Evolutionary conservation across 345 rosid species (phyloP), one percentile per base, ranked within the genome.

Genomic region (Alliaria petiolata): DNA sequence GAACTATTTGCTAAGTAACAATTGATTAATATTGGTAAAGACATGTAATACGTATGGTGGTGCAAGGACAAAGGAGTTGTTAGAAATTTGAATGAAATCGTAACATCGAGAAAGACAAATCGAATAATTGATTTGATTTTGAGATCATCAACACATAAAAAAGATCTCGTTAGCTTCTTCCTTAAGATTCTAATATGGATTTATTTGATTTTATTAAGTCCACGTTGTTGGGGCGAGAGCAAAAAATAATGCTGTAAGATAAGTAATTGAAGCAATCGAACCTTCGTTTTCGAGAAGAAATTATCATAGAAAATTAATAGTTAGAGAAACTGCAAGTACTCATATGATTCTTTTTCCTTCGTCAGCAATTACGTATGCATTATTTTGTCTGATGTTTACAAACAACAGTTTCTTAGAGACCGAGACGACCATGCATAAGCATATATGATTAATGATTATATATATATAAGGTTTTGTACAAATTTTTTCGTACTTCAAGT

Each of bases 201-300:
- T 1, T 13, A 43, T 46, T n/a, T 42, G 25, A 55, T 13, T 17
- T 68, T 55, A 67, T 35, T 56, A n/a, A n/a, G n/a, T n/a, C n/a
- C n/a, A 11, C 6, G 34, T 43, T 20, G 26, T 45, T 51, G 26
- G 35, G 30, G 28, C 14, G 40, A 28, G 30, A 28, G 53, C 30
- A 8, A n/a, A n/a, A n/a, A n/a, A n/a, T n/a, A n/a, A 67, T 53
- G 52, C 36, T 42, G 40, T 10, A 67, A 7, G 11, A 56, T 44
- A 42, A 67, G 62, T 15, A 67, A 39, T 25, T n/a, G n/a, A n/a
- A n/a, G 35, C 72, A 55, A 43, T 31, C 35, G 35, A 68, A 44
- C 64, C 13, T 44, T 44, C 64, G 11, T 44, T 68, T 56, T 56
- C 55, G 17, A 33, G 20, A 34, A 55, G 7, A 19, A 31, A 31